A percentile compares a stretch with the other conserved stretches of the same genome.
Conservation (phyloP, 2,329 filamentous ascomycete species). For the Colletotrichum echinochloae region DNA sequence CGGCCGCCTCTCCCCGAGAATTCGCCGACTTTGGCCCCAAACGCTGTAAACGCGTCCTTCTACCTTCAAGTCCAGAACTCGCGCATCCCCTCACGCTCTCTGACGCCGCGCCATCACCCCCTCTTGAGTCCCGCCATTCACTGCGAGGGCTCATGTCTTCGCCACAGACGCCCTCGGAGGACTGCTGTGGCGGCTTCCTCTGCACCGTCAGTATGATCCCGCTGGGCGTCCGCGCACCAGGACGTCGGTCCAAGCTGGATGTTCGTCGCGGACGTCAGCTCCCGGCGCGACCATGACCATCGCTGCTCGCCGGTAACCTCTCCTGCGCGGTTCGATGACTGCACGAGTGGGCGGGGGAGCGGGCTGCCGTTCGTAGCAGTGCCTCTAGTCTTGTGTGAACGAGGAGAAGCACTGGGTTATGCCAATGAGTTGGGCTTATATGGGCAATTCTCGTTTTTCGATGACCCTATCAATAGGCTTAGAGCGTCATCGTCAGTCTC, state of each 20-base stretch:
- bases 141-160: slow-evolving; percentile 73
- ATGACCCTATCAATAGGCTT: background rate
- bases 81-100: slow-evolving; percentile 52
- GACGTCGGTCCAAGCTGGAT: slow-evolving; percentile 59
- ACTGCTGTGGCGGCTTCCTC: slow-evolving; percentile 63
- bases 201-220: slow-evolving; percentile 66
- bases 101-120: slow-evolving; percentile 63
- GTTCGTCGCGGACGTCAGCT: slow-evolving; percentile 63
- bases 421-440: background rate
- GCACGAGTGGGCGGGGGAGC: slow-evolving; percentile 61
- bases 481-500: background rate
- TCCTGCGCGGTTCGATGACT: slow-evolving; percentile 64
- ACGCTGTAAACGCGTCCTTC: slow-evolving; percentile 64
- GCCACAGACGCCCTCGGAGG: slow-evolving; percentile 59
- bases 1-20: slow-evolving; percentile 34
- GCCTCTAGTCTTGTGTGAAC: background rate
- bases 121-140: slow-evolving; percentile 62
- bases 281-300: slow-evolving; percentile 69
- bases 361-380: slow-evolving; percentile 44
- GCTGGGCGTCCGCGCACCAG: slow-evolving; percentile 61
- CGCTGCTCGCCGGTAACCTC: slow-evolving; percentile 62
- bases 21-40: slow-evolving; percentile 55
- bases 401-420: background rate
- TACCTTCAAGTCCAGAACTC: slow-evolving; percentile 63
- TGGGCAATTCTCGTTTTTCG: background rate